Evolutionary conservation across 495 filamentous ascomycete genomes (phyloP).

Genomic region (Penicillium crystallinum): DNA sequence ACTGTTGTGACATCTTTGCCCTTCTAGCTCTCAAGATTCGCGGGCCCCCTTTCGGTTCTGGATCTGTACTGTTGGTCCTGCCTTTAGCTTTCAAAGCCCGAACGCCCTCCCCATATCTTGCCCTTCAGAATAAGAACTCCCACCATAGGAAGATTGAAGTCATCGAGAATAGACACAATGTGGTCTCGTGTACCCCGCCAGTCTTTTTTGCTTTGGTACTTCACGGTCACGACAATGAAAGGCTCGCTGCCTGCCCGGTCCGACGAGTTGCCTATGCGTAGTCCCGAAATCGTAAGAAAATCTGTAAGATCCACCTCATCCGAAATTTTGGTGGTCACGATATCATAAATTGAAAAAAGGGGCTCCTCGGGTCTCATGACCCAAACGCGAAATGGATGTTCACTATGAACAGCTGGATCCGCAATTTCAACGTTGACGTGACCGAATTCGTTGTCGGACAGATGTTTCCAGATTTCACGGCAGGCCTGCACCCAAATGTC

Average conservation of each 20-base stretch:
- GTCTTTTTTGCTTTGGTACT: not conserved
- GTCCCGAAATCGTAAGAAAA: not conserved
- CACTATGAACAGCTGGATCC: not conserved
- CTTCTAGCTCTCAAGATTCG: too few relatives aligned
- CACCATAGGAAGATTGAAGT: not conserved
- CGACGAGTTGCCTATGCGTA: not conserved
- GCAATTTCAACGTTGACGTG: not conserved
- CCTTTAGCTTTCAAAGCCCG: too few relatives aligned
- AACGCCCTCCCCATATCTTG: too few relatives aligned
- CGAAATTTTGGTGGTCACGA: not conserved
- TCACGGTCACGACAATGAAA: not conserved
- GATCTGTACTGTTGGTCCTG: too few relatives aligned
- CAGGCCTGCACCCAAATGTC: not conserved
- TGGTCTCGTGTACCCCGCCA: not conserved
- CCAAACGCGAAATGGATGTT: not conserved
- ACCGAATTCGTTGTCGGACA: not conserved
- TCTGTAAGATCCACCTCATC: not conserved
- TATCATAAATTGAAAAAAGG: rapidly evolving
- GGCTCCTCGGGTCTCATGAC: not conserved
- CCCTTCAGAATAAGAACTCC: not conserved
- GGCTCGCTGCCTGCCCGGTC: not conserved
- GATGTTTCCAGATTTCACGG: not conserved
- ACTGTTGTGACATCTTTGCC: too few relatives aligned
- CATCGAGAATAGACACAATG: not conserved
- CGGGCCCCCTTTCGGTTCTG: too few relatives aligned